These are phyloP conservation scores for Trichoderma gamsii DNA, from an alignment of 495 filamentous ascomycete genomes.

Conservation along the genomic window DNA sequence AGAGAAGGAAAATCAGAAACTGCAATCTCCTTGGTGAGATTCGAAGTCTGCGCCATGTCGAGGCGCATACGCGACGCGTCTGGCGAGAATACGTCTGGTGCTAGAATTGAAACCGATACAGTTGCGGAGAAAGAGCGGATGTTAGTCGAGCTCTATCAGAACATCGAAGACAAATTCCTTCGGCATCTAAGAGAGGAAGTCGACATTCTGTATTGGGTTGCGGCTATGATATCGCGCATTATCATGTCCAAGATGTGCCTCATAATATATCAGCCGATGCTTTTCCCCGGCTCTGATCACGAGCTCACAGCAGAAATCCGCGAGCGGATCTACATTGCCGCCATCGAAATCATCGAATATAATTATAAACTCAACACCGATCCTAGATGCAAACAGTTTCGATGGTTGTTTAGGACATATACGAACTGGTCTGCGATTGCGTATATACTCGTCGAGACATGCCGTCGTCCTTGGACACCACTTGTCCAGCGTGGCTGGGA, in stretches of 20 bases:
- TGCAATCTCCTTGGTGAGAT: constrained; percentile 66
- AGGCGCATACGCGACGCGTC: constrained; percentile 36
- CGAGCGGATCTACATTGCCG: constrained; percentile 67
- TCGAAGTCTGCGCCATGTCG: constrained; percentile 50
- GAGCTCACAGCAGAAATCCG: constrained; percentile 52
- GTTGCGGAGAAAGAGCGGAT: constrained; percentile 57
- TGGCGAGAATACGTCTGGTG: constrained; percentile 28
- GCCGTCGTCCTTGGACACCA: constrained; percentile 57
- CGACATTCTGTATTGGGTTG: constrained; percentile 63
- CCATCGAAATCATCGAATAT: constrained; percentile 72
- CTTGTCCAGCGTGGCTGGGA: constrained; percentile 77
- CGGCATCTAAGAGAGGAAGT: constrained; percentile 50
- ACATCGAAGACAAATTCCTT: constrained; percentile 63
- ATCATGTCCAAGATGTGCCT: constrained; percentile 57
- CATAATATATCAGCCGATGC: constrained; percentile 45
- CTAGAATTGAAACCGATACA: constrained; percentile 26
- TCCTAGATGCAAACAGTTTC: constrained; percentile 57
- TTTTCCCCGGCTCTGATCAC: constrained; percentile 39
- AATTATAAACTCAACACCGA: constrained; percentile 56
- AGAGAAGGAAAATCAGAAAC: constrained; percentile 66
- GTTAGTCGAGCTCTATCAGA: constrained; percentile 56
- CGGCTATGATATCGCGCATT: constrained; percentile 60
- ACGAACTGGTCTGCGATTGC: constrained; percentile 79
- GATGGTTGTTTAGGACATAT: constrained; percentile 77
- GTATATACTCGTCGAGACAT: constrained; percentile 70